A percentile compares a stretch with the other conserved stretches of the same genome.
Evolutionary conservation across 495 filamentous ascomycete genomes (phyloP).

Genomic region (Aspergillus ostianus): DNA sequence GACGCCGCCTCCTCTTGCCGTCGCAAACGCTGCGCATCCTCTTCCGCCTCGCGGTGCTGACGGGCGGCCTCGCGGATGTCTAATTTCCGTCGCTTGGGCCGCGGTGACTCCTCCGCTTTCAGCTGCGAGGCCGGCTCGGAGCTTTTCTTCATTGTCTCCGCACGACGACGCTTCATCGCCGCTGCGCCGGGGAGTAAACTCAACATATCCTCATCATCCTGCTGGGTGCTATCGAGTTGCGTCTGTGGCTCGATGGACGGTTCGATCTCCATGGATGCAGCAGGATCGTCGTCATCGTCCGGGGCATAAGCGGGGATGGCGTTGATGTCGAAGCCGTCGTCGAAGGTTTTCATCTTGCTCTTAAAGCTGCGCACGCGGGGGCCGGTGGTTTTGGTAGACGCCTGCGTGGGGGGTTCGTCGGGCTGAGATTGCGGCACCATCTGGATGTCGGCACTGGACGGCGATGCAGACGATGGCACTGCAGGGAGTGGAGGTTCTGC

Average conservation of each 20-base stretch:
- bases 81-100: constrained; percentile 54
- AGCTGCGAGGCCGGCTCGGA: constrained; percentile 2
- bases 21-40: constrained; percentile 45
- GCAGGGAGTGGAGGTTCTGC: neutral
- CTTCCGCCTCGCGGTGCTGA: constrained; percentile 65
- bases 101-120: constrained; percentile 23
- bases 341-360: constrained; percentile 77
- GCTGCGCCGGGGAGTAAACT: constrained; percentile 67
- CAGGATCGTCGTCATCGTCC: constrained; percentile 16
- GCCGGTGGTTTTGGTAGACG: constrained; percentile 21
- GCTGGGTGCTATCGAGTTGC: constrained; percentile 14
- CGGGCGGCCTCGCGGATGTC: constrained; percentile 70
- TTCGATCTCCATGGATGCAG: constrained; percentile 24
- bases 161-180: constrained; percentile 65
- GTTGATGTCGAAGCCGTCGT: constrained; percentile 54
- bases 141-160: constrained; percentile 14
- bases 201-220: constrained; percentile 55
- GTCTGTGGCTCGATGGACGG: constrained; percentile 29
- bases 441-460: constrained; percentile 7
- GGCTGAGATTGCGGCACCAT: constrained; percentile 20
- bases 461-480: neutral
- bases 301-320: constrained; percentile 37
- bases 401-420: constrained; percentile 15
- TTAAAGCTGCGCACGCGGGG: constrained; percentile 38
- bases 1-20: constrained; percentile 54